Conservation (phyloP, 129 eudicot species). For the Pulicaria dysenterica region DNA sequence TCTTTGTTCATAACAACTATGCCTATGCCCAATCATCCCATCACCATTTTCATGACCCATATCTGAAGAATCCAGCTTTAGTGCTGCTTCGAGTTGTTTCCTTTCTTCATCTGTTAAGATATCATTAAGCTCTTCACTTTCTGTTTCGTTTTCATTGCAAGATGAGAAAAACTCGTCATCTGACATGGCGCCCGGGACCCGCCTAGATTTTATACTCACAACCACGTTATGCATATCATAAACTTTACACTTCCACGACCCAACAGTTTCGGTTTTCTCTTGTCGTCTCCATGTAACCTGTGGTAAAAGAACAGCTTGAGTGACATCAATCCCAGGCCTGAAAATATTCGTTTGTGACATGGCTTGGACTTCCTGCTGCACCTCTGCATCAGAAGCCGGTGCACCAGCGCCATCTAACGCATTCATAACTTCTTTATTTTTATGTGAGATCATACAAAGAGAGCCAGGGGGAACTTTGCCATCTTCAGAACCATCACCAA, state of each 20-base stretch:
- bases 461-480: conserved; percentile 76
- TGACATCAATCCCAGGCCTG: conserved; percentile 87
- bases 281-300: conserved; percentile 76
- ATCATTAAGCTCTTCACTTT: conserved; percentile 65
- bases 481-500: conserved; percentile 89
- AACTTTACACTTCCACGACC: conserved; percentile 81
- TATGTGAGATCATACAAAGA: conserved; percentile 73
- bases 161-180: conserved; percentile 78
- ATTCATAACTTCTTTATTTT: conserved; percentile 79
- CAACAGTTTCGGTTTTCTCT: conserved; percentile 74
- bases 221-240: conserved; percentile 89
- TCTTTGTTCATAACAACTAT: conserved; percentile 66
- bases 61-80: conserved; percentile 65
- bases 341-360: conserved; percentile 89
- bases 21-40: conserved; percentile 54
- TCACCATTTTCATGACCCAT: conserved; percentile 45
- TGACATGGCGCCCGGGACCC: conserved; percentile 92
- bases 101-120: conserved; percentile 77
- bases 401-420: conserved; percentile 93
- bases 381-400: conserved; percentile 75
- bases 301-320: conserved; percentile 83
- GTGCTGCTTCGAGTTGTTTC: conserved; percentile 77
- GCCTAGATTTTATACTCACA: conserved; percentile 76
- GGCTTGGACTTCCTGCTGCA: conserved; percentile 72
- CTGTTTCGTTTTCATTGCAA: conserved; percentile 67